phyloP scores from a whole-genome alignment of 306 rosid genomes.

The Calophaca sinica region DNA sequence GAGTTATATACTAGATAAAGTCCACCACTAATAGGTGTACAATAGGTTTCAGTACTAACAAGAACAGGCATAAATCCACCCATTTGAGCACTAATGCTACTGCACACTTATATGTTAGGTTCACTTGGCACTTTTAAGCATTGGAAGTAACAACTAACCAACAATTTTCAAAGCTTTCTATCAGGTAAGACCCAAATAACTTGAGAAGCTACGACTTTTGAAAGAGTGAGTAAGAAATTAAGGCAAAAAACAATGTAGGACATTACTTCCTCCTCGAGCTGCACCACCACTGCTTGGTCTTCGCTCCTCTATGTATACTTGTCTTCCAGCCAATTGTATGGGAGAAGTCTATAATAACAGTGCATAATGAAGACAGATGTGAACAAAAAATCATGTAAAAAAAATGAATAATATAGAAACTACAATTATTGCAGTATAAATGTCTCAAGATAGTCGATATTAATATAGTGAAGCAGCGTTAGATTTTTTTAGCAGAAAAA shows the following conservation, averaged over 20 bases:
- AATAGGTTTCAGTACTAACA: slow-evolving; percentile 5
- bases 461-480: background rate
- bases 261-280: slow-evolving; percentile 90
- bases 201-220: slow-evolving; percentile 3
- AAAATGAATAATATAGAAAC: background rate
- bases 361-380: slow-evolving; percentile 8
- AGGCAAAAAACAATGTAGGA: slow-evolving; percentile 23
- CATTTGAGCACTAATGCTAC: background rate
- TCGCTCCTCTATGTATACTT: slow-evolving; percentile 87
- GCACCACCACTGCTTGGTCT: slow-evolving; percentile 78
- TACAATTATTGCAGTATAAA: slow-evolving; percentile 13
- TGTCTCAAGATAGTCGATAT: slow-evolving; percentile 12
- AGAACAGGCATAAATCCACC: background rate
- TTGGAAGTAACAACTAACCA: slow-evolving; percentile 4
- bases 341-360: slow-evolving; percentile 82
- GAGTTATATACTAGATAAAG: background rate
- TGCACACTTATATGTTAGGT: background rate
- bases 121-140: background rate
- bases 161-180: slow-evolving; percentile 11
- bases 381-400: slow-evolving; percentile 5
- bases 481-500: background rate
- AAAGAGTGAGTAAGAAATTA: slow-evolving; percentile 12
- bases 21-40: background rate
- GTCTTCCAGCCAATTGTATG: slow-evolving; percentile 86
- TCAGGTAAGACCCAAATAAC: background rate